Conservation (phyloP, 306 rosid genomes). For the Trifolium fragiferum region DNA sequence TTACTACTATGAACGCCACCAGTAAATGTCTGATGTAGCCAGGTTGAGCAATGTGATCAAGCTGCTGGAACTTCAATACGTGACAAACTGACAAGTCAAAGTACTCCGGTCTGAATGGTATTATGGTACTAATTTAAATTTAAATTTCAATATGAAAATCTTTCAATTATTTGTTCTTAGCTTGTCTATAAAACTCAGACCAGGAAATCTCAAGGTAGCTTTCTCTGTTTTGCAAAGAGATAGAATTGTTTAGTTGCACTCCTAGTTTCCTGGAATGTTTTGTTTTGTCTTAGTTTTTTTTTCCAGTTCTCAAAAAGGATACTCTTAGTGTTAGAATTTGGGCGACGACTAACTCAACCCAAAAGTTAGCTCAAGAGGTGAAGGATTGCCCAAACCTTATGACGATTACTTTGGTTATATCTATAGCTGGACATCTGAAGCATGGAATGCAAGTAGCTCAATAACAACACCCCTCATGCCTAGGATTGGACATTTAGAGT, state of each 20-base stretch:
- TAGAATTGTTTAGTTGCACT: constrained; percentile 5
- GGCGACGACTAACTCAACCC: constrained; percentile 6
- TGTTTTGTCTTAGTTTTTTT: neutral
- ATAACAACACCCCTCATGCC: neutral
- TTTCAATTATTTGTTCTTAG: constrained; percentile 1
- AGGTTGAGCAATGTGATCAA: constrained; percentile 17
- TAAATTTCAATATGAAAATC: neutral
- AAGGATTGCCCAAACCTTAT: neutral
- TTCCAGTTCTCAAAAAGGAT: constrained; percentile 21
- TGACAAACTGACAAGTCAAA: neutral
- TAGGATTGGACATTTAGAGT: neutral
- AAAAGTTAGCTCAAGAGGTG: neutral
- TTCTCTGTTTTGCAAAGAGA: neutral
- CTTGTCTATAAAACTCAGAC: constrained; percentile 10
- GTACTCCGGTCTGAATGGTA: constrained; percentile 1
- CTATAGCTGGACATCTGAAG: neutral
- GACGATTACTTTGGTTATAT: neutral
- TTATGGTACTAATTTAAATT: neutral
- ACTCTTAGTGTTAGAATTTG: neutral
- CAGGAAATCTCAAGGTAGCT: constrained; percentile 15
- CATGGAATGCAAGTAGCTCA: neutral
- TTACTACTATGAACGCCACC: constrained; percentile 25
- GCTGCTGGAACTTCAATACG: constrained; percentile 17
- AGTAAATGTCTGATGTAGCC: neutral
- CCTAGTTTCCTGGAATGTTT: neutral